Evolutionary conservation across 805 yeast genomes (phyloP).

Genomic region (Alloascoidea hylecoeti): DNA sequence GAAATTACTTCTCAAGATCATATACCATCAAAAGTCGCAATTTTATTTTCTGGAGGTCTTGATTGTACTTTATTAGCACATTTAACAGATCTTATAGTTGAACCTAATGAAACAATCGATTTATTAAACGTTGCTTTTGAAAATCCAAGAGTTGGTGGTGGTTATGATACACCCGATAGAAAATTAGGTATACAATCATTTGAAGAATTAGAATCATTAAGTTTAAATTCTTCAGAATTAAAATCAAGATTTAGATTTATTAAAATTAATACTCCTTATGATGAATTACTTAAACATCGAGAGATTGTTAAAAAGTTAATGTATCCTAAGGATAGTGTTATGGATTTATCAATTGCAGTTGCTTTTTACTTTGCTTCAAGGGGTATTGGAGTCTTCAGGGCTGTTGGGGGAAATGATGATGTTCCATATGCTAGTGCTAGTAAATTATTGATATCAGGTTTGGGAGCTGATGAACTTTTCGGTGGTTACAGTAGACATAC

Average conservation of each 20-base stretch:
- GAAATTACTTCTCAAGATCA: neutral
- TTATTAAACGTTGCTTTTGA: slow-evolving; percentile 88
- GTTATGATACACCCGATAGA: slow-evolving; percentile 73
- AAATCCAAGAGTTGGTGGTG: slow-evolving; percentile 58
- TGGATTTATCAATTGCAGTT: slow-evolving; percentile 91
- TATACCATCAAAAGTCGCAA: slow-evolving; percentile 25
- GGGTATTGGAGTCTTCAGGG: slow-evolving; percentile 28
- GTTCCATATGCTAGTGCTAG: slow-evolving; percentile 34
- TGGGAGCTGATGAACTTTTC: slow-evolving; percentile 94
- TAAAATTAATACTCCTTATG: slow-evolving; percentile 63
- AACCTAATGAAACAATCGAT: slow-evolving; percentile 31
- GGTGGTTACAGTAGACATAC: slow-evolving; percentile 91
- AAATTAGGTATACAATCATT: slow-evolving; percentile 54
- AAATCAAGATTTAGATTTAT: slow-evolving; percentile 25
- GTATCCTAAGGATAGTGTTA: slow-evolving; percentile 77
- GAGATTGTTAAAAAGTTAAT: slow-evolving; percentile 48
- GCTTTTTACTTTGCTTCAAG: slow-evolving; percentile 89
- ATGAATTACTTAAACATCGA: slow-evolving; percentile 39
- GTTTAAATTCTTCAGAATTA: neutral
- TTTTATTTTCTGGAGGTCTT: slow-evolving; percentile 88
- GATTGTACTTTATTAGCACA: slow-evolving; percentile 78
- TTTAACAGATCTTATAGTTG: slow-evolving; percentile 15
- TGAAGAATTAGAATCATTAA: slow-evolving; percentile 26
- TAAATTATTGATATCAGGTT: slow-evolving; percentile 73
- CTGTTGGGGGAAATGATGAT: slow-evolving; percentile 6